Base-by-base conservation (phyloP, 495 filamentous ascomycete species). In the Xylaria venustula region DNA sequence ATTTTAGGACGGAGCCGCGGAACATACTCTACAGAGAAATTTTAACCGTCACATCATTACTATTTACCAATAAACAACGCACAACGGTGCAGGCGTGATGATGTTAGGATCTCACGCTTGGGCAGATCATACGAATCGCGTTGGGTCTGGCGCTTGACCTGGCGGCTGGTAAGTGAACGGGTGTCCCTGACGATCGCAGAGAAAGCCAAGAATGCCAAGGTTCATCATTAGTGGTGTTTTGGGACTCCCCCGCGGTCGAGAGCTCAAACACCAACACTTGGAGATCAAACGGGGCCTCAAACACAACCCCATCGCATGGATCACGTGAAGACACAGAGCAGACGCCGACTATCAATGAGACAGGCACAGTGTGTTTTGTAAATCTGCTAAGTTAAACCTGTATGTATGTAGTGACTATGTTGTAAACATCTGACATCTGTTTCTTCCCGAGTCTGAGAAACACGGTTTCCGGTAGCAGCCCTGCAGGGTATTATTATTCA, bases 281-380 rank as follows among this genome's bases (percentile, higher is more conserved):
- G 65, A 67, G 67, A 70, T 70, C 67, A 70, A 70, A 70, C 67
- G 60, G 65, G 49, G 5, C 63, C 63, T 63, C 67, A 63, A 58
- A 70, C 67, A 15, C 6, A 3, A 8, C 37, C 37, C 37, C 15
- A 8, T 8, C 37, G 14, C 3, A 7, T 40, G 22, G 25, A 45
- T 55, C 53, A 55, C 53, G 53, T 55, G 53, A 45, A 2, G 9
- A 7, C 17, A 2, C 5, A 22, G 20, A 22, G 3, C 15, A 55
- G 53, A 23, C 9, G 11, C 2, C 9, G 8, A 8, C 20, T 11
- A 20, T 3, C 11, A 40, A 45, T 55, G 26, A 1, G 42, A 45
- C 3, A 20, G 42, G 5, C 19, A 22, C 3, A 17, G 5, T 45
- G 42, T 45, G 5, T 1, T 22, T 5, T 5, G 30, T 34, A 5